Evolutionary conservation across 2,329 filamentous ascomycete species (phyloP), one percentile per base, ranked within the genome.

Genomic region (Sporothrix pseudoabietina): DNA sequence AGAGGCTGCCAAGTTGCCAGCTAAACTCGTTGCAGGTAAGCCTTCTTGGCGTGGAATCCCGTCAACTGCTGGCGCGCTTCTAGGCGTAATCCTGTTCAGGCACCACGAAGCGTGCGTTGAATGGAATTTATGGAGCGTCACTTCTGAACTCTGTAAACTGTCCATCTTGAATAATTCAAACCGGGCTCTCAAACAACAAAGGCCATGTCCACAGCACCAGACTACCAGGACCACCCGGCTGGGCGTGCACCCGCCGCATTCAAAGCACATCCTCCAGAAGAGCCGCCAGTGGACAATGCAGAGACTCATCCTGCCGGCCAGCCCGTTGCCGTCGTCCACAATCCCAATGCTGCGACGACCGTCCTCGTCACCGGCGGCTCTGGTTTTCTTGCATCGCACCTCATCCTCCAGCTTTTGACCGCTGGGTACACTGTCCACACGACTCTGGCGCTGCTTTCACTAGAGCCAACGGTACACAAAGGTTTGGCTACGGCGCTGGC

Each of bases 371-470:
- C 90, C 78, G 89, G 88, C 63, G 89, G 89, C 57, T 88, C 85
- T 26, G 87, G 88, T 30, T 89, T 90, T 79, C 89, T 90, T 80
- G 88, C 86, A 1, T 80, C 90, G 32, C 88, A 90, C 77, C 32
- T 77, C 26, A 59, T 76, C 49, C 71, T 72, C 44, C 71, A 68
- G 41, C 75, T 77, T 14, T 72, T 77, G 6, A 41, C 47, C 16
- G 52, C 44, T 12, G 75, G 76, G 41, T 73, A 72, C 55, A 70
- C 63, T 10, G 76, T 77, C 41, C 75, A 73, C 68, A 55, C 75
- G 2, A 77, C 76, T 5, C 69, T 77, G 3, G 72, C 70, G 44
- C 72, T 59, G 22, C 72, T 76, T n/a, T 52, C 72, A n/a, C 74
- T 72, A 22, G 70, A 63, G 55, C 32, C 57, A 3, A 32, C 19